Conservation (phyloP, 2,329 filamentous ascomycete species). For the Lachnellula cervina region DNA sequence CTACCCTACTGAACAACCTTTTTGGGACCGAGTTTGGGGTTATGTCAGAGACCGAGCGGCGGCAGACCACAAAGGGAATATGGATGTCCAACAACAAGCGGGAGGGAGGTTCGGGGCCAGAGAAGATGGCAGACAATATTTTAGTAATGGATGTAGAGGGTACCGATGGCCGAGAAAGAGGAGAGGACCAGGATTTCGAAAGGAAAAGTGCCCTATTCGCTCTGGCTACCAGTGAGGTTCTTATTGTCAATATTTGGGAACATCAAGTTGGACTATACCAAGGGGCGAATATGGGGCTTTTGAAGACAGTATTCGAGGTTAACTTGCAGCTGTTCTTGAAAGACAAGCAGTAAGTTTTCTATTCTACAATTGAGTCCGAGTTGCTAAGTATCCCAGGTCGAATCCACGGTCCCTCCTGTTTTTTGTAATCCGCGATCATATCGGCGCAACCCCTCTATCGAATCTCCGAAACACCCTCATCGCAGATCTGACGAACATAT, state of each 20-base stretch:
- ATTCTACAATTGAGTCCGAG: background rate
- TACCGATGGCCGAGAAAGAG: slow-evolving; percentile 90
- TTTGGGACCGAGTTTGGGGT: slow-evolving; percentile 96
- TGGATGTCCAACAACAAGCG: slow-evolving; percentile 98
- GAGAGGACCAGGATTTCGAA: slow-evolving; percentile 98
- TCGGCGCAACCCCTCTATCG: slow-evolving; percentile 82
- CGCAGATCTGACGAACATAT: slow-evolving; percentile 87
- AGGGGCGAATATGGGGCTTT: slow-evolving; percentile 95
- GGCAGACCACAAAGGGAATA: slow-evolving; percentile 98
- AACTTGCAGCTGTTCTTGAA: slow-evolving; percentile 96
- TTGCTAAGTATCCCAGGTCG: slow-evolving; percentile 49
- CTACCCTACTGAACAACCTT: slow-evolving; percentile 89
- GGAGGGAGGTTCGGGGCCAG: slow-evolving; percentile 41
- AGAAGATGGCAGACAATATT: slow-evolving; percentile 91
- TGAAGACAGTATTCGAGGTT: slow-evolving; percentile 99
- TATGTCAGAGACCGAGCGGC: slow-evolving; percentile 90
- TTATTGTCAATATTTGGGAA: slow-evolving; percentile 99
- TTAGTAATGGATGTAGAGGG: slow-evolving; percentile 99
- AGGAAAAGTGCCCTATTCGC: slow-evolving; percentile 97
- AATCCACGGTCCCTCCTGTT: slow-evolving; percentile 89
- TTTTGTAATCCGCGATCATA: slow-evolving; percentile 97
- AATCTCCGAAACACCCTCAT: slow-evolving; percentile 88
- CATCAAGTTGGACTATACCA: slow-evolving; percentile 98
- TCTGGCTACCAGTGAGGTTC: slow-evolving; percentile 91
- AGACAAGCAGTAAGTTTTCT: slow-evolving; percentile 70